These are phyloP conservation scores for Suillus lakei DNA, from an alignment of 768 basidiomycete genomes.

Conservation along the genomic window DNA sequence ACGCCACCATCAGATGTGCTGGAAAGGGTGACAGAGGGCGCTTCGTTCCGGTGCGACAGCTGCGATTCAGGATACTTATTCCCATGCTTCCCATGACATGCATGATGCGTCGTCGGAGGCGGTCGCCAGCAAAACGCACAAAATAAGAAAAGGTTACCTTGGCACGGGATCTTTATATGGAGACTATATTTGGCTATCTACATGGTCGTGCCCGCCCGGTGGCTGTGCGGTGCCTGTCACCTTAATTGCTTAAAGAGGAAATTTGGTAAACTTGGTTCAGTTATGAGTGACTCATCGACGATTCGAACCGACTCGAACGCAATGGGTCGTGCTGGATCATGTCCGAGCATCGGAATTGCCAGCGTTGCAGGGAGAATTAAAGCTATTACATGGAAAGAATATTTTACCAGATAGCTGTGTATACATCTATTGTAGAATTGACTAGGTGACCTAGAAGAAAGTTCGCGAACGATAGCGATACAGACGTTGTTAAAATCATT, in stretches of 20 bases:
- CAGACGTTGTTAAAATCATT: slow-evolving; percentile 32
- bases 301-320: slow-evolving; percentile 11
- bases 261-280: slow-evolving; percentile 29
- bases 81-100: not conserved
- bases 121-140: slow-evolving; percentile 6
- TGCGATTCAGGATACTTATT: not conserved
- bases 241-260: slow-evolving; percentile 33
- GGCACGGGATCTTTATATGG: not conserved
- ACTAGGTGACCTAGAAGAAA: slow-evolving; percentile 26
- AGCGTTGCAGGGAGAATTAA: slow-evolving; percentile 1
- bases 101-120: slow-evolving; percentile 7
- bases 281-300: slow-evolving; percentile 7
- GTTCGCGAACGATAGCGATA: slow-evolving; percentile 37
- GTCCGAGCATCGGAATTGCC: slow-evolving; percentile 3
- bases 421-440: slow-evolving; percentile 39
- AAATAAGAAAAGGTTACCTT: slow-evolving; percentile 1
- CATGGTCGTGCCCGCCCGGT: slow-evolving; percentile 14
- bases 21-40: not conserved
- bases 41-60: not conserved
- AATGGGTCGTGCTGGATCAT: not conserved
- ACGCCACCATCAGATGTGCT: slow-evolving; percentile 1
- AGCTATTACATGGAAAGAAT: slow-evolving; percentile 38
- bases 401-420: slow-evolving; percentile 19
- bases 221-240: slow-evolving; percentile 34
- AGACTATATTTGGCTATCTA: slow-evolving; percentile 3